Percentiles rank a stretch among this genome's conserved stretches.
These are phyloP conservation scores for Albophoma yamanashiensis DNA, from an alignment of 2,329 filamentous ascomycete species.

Conservation along the genomic window DNA sequence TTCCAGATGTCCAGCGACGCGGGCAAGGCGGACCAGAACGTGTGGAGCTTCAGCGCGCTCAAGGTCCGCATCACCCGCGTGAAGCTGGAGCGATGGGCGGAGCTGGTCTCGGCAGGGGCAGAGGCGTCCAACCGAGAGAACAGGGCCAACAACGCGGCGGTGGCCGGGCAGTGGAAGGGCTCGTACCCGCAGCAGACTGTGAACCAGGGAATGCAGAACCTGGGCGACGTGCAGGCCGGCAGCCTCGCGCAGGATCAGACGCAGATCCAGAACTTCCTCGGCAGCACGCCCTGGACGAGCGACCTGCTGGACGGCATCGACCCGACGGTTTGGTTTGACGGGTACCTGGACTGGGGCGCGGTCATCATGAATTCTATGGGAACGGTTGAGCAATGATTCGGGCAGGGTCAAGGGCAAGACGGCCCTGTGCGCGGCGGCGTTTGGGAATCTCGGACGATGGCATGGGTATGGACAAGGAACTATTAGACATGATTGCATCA, in stretches of 20 bases:
- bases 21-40: slow-evolving; percentile 28
- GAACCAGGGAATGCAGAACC: background rate
- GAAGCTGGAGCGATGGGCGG: slow-evolving; percentile 36
- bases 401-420: background rate
- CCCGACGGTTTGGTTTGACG: slow-evolving; percentile 23
- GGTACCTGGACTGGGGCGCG: slow-evolving; percentile 22
- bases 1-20: slow-evolving; percentile 21
- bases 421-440: background rate
- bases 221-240: slow-evolving; percentile 4
- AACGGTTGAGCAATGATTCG: slow-evolving; percentile 1
- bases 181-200: slow-evolving; percentile 6
- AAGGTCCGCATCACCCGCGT: slow-evolving; percentile 35
- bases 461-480: background rate
- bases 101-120: slow-evolving; percentile 28
- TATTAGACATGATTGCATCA: background rate
- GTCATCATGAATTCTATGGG: slow-evolving; percentile 20
- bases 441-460: background rate
- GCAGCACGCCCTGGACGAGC: slow-evolving; percentile 16
- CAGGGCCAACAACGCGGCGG: background rate
- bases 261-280: slow-evolving; percentile 13
- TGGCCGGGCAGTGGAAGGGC: slow-evolving; percentile 4
- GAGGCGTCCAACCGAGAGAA: slow-evolving; percentile 11
- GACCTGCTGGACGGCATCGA: slow-evolving; percentile 22
- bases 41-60: slow-evolving; percentile 37
- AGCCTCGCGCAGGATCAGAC: slow-evolving; percentile 13